A percentile compares a stretch with the other conserved stretches of the same genome.
phyloP scores from a whole-genome alignment of 2,329 filamentous ascomycete species.

The Sphaerulina populicola region DNA sequence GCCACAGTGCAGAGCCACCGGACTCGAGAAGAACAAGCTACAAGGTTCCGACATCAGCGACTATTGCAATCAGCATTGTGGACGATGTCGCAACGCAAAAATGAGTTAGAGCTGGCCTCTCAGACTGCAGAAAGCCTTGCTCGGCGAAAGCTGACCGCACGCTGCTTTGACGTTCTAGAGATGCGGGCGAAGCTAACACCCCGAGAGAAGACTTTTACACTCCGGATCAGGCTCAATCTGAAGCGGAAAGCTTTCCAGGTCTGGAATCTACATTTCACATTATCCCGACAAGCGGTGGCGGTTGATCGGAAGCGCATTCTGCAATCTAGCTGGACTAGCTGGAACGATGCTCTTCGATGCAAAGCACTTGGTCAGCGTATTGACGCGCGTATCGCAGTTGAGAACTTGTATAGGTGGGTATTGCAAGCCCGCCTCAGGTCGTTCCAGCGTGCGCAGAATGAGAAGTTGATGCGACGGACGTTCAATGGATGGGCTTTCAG shows the following conservation, averaged over 20 bases:
- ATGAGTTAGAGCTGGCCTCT: slow-evolving; percentile 1
- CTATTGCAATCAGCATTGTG: neutral
- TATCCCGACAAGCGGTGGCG: slow-evolving; percentile 39
- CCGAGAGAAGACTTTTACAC: slow-evolving; percentile 36
- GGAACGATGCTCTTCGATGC: slow-evolving; percentile 54
- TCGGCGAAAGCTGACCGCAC: slow-evolving; percentile 1
- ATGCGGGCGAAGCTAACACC: slow-evolving; percentile 40
- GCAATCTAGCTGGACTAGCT: slow-evolving; percentile 51
- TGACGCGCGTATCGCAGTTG: slow-evolving; percentile 48
- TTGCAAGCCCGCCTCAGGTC: slow-evolving; percentile 41
- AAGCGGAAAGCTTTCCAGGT: slow-evolving; percentile 40
- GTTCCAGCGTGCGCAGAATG: slow-evolving; percentile 33
- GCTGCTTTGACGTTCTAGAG: slow-evolving; percentile 28
- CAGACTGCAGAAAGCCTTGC: slow-evolving; percentile 6
- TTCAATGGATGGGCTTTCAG: slow-evolving; percentile 17
- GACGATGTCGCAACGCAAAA: neutral
- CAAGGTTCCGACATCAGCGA: slow-evolving; percentile 3
- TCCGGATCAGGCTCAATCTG: slow-evolving; percentile 40
- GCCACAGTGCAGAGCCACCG: slow-evolving; percentile 3
- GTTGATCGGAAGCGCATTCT: slow-evolving; percentile 47
- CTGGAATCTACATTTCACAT: slow-evolving; percentile 42
- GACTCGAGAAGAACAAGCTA: slow-evolving; percentile 12
- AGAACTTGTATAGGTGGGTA: slow-evolving; percentile 55
- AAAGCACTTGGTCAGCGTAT: slow-evolving; percentile 46
- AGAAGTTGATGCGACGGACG: slow-evolving; percentile 19